Evolutionary conservation across 2,329 filamentous ascomycete genomes (phyloP).

Genomic region (Fusarium nanum): DNA sequence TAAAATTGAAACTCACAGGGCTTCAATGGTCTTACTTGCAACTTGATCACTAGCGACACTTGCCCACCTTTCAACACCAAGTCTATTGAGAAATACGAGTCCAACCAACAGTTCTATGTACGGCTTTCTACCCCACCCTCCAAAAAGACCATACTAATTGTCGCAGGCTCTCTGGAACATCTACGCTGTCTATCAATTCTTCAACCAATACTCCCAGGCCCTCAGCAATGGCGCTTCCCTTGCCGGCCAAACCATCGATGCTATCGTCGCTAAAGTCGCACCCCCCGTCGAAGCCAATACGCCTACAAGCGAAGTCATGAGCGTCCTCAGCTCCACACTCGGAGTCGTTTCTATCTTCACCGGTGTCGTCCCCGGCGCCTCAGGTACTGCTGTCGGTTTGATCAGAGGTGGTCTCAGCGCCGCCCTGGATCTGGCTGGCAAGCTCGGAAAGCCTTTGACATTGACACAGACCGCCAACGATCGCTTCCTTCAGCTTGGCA

Average conservation of each 20-base stretch:
- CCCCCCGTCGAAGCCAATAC: constrained; percentile 18
- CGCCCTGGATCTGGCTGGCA: constrained; percentile 14
- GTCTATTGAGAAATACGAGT: constrained; percentile 15
- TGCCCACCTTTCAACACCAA: constrained; percentile 25
- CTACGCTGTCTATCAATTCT: constrained; percentile 30
- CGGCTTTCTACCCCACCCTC: fast-evolving
- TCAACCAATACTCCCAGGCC: constrained; percentile 23
- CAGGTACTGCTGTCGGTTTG: background rate
- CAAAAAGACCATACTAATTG: background rate
- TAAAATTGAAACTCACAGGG: background rate
- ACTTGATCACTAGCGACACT: constrained; percentile 25
- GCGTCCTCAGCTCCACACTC: background rate
- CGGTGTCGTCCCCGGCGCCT: background rate
- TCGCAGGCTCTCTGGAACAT: constrained; percentile 4
- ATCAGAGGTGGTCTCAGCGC: constrained; percentile 1
- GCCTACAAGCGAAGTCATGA: constrained; percentile 7
- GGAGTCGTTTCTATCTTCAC: constrained; percentile 5
- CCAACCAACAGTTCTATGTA: constrained; percentile 29
- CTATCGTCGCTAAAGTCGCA: constrained; percentile 20
- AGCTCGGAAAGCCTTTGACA: constrained; percentile 12
- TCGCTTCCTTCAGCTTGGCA: constrained; percentile 10
- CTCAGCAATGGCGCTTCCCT: constrained; percentile 25
- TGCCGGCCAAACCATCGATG: constrained; percentile 19
- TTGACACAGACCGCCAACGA: constrained; percentile 6
- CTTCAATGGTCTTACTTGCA: constrained; percentile 19